Conservation (phyloP, 495 filamentous ascomycete species). For the Aspergillus haitiensis region DNA sequence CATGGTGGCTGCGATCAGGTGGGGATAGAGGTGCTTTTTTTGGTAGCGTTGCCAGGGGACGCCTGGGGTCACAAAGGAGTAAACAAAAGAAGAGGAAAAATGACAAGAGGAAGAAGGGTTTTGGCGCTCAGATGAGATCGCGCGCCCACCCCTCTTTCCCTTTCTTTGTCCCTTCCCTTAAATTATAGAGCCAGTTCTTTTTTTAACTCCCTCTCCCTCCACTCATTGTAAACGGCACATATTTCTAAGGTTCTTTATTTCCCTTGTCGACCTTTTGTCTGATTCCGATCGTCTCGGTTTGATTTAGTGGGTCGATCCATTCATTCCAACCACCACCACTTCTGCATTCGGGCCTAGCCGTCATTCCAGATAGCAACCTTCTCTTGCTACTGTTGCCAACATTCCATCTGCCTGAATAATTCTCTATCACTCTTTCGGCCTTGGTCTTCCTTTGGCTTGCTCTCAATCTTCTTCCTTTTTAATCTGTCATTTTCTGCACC, state of each 20-base stretch:
- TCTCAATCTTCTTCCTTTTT: slow-evolving; percentile 9
- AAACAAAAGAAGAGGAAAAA: background rate
- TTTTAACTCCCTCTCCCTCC: slow-evolving; percentile 1
- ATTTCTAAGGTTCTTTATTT: background rate
- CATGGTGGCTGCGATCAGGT: slow-evolving; percentile 5
- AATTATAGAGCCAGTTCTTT: background rate
- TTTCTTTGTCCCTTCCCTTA: too few relatives aligned
- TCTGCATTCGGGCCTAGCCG: slow-evolving; percentile 36
- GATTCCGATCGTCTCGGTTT: slow-evolving; percentile 17
- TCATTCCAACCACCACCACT: slow-evolving; percentile 21
- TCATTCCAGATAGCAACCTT: slow-evolving; percentile 47
- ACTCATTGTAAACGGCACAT: background rate
- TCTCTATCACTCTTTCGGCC: slow-evolving; percentile 19
- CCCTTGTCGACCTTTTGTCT: too few relatives aligned
- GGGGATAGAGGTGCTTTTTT: background rate
- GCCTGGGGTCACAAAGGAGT: background rate
- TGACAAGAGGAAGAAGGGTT: too few relatives aligned
- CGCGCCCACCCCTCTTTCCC: too few relatives aligned
- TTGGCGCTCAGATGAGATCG: too few relatives aligned
- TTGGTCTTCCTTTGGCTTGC: slow-evolving; percentile 11
- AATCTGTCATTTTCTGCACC: slow-evolving; percentile 1
- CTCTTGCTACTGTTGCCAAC: slow-evolving; percentile 34
- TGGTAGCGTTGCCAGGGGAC: slow-evolving; percentile 14
- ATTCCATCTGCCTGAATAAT: slow-evolving; percentile 29
- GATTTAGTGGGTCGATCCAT: slow-evolving; percentile 32